A percentile compares a stretch with the other conserved stretches of the same genome.
Conservation (phyloP, 306 rosid genomes). For the Purshia tridentata region DNA sequence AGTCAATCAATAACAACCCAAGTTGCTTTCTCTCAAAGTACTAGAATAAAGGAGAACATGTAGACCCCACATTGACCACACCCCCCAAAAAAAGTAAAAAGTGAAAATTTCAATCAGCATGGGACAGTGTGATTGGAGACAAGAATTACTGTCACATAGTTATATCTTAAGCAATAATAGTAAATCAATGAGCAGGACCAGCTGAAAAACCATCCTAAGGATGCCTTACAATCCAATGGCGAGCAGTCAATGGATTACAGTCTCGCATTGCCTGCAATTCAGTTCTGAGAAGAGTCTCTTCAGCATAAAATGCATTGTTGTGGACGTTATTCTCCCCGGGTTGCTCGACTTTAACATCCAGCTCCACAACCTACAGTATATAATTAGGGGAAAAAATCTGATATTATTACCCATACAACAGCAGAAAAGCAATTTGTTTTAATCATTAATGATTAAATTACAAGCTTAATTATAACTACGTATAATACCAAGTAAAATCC, state of each 20-base stretch:
- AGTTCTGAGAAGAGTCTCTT: conserved; percentile 68
- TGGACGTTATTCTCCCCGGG: conserved; percentile 79
- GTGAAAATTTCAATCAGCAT: neutral
- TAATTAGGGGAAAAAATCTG: conserved; percentile 2
- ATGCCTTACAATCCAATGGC: conserved; percentile 86
- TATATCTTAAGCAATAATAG: neutral
- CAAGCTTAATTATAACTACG: neutral
- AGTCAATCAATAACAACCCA: conserved; percentile 12
- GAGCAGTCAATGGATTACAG: conserved; percentile 72
- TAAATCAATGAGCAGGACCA: conserved; percentile 2
- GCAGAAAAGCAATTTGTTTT: conserved; percentile 5
- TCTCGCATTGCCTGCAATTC: conserved; percentile 80
- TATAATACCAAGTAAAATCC: neutral
- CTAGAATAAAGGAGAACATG: neutral
- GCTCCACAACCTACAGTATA: conserved; percentile 69
- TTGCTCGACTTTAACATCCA: conserved; percentile 72
- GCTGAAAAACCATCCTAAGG: conserved; percentile 15
- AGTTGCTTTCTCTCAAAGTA: neutral
- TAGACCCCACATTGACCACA: too few species aligned
- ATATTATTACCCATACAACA: conserved; percentile 1
- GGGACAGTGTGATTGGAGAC: neutral
- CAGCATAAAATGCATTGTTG: conserved; percentile 74
- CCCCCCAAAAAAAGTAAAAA: too few species aligned
- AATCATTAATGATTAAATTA: neutral
- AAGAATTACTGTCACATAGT: neutral